Evolutionary conservation across 1,284 basidiomycete genomes (phyloP), one percentile per base, ranked within the genome.

Genomic region (Rhodotorula sp.): DNA sequence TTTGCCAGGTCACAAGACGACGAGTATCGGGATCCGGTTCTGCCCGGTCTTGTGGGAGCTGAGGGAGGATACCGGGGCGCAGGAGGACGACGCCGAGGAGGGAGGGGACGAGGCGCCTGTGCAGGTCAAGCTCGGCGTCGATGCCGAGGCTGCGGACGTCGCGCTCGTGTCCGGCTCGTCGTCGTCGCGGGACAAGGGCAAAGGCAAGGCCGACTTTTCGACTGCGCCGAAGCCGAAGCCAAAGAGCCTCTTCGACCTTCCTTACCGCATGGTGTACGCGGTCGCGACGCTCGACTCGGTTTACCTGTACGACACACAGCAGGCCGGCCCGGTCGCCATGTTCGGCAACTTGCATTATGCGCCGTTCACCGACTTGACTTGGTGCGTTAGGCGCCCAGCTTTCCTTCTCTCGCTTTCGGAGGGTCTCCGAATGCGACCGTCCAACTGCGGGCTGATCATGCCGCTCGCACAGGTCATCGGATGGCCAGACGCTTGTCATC

Each of bases 271-370:
- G 89, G 81, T 98, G 53, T 99, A 92, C 78, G 94, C 96, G 0
- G 92, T 99, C 15, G 91, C 94, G 54, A 98, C 95, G 32, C 96
- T 94, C 86, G 95, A 99, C 79, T 90, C 91, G 1, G 89, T 99
- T 30, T 86, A 92, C 64, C 89, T 99, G 66, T 95, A 99, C 80
- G 95, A 99, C 80, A 98, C 95, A 6, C 95, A 99, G 81, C 95
- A 99, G 82, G 86, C 92, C 1, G 87, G 90, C 0, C 96, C 95
- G 0, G 86, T 98, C 54, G 94, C 92, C 79, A 84, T 98, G 77
- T 87, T 99, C 78, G 92, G 90, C 63, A 97, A 96, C 78, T 82
- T 99, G 75, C 95, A 99, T 82, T 99, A 97, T 79, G 92, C 96
- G 70, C 92, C 94, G 76, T 98, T 98, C 78, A 99, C 96, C 1